Evolutionary conservation across 176 grass and related monocot genomes (phyloP), one percentile per base, ranked within the genome.

Genomic region (Cenchrus fungigraminus): DNA sequence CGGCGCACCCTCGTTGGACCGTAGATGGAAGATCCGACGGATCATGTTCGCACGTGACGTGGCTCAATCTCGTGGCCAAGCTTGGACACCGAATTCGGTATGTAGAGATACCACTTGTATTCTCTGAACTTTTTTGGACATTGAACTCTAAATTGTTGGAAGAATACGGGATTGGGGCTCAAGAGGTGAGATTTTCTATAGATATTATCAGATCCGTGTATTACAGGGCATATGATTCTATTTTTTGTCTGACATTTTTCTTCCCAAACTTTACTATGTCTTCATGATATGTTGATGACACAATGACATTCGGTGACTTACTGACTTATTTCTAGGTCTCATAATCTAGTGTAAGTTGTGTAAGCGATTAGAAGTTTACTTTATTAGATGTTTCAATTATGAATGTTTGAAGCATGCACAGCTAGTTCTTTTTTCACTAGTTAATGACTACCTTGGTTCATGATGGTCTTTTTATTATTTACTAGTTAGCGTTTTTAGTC

Each of bases 121-220:
- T 6, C 12, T 50, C 58, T 74, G 5, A 0, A 83, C 57, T 80
- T 56, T 83, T 28, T 73, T 84, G 49, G 52, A 68, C 28, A 59
- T 34, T 29, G 34, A 15, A 28, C 6, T 43, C 19, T 73, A 17
- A 65, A 59, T n/a, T 61, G n/a, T 45, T 44, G 12, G 46, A 56
- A 46, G 37, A 40, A 40, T 40, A 4, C 4, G 37, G 2, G 37
- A 40, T 40, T 40, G 37, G 37, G 37, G 37, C 37, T 40, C 37
- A 40, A 40, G 37, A 40, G 4, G 37, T 40, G 16, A 12, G 22
- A 43, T 20, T 2, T 53, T 64, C 12, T 45, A 84, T 51, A 16
- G 8, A 65, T 12, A 37, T 28, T 54, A 20, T 58, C 16, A 68
- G 9, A 3, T 66, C 4, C 32, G 14, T 54, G 66, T 58, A 73